Conservation (phyloP, 345 rosid genomes). For the Rhodamnia rubescens region DNA sequence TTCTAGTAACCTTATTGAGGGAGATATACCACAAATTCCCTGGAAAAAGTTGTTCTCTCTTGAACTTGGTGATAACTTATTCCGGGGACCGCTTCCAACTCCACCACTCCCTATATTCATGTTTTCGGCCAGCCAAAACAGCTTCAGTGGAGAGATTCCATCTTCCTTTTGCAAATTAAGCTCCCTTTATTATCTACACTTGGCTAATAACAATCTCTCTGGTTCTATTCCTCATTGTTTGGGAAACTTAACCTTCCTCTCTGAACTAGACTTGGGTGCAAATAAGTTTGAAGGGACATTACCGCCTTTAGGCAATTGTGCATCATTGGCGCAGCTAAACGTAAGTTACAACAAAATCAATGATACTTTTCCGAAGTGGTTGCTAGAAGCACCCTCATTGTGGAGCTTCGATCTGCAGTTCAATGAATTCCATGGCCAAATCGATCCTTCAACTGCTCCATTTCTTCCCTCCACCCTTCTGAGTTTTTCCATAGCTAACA, state of each 20-base stretch:
- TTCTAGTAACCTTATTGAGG: neutral
- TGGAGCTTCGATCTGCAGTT: neutral
- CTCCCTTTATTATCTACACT: neutral
- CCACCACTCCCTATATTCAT: neutral
- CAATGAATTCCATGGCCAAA: neutral
- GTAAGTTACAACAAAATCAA: conserved; percentile 8
- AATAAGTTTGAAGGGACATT: conserved; percentile 5
- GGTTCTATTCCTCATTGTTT: conserved; percentile 9
- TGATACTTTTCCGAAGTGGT: conserved; percentile 13
- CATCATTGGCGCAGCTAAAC: neutral
- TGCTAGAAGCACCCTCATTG: neutral
- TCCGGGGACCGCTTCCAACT: neutral
- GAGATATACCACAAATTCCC: neutral
- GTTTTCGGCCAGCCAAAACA: neutral
- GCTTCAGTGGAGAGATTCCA: conserved; percentile 1
- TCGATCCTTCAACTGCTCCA: neutral
- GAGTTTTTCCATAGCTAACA: neutral
- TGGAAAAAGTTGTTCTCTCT: neutral
- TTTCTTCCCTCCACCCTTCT: neutral
- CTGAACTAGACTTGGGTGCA: neutral
- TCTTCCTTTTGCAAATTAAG: neutral
- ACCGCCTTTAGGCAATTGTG: conserved; percentile 6
- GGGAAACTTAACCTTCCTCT: conserved; percentile 4
- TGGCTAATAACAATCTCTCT: conserved; percentile 5
- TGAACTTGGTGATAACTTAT: neutral